Percentiles rank a stretch among this genome's conserved stretches.
phyloP scores from a whole-genome alignment of 129 eudicot species.

The Centella asiatica region DNA sequence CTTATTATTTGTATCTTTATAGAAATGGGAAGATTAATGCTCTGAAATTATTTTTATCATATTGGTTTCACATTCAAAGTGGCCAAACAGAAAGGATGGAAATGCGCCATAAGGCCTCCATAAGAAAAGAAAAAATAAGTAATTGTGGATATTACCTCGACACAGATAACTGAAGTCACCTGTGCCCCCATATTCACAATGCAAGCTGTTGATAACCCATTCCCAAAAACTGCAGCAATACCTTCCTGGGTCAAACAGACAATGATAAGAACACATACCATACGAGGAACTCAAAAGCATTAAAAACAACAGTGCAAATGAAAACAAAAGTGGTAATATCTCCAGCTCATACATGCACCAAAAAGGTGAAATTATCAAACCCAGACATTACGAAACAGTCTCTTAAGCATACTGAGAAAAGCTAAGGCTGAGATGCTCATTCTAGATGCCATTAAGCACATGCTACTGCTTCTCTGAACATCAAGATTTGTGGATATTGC shows the following conservation, averaged over 20 bases:
- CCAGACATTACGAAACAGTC: no score
- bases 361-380: not conserved
- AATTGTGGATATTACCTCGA: slow-evolving; percentile 48
- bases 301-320: not conserved
- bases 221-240: slow-evolving; percentile 95
- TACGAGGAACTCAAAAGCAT: not conserved
- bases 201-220: slow-evolving; percentile 95
- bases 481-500: no score
- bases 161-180: slow-evolving; percentile 75
- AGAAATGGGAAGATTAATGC: not conserved
- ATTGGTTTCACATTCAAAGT: not conserved
- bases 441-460: no score
- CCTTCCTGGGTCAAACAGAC: slow-evolving; percentile 58
- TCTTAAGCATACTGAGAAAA: no score
- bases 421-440: no score
- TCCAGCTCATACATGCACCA: no score
- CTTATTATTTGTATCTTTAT: not conserved
- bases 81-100: not conserved
- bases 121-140: not conserved
- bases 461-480: no score
- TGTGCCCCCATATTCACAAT: slow-evolving; percentile 89
- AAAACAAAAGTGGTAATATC: not conserved
- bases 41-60: not conserved
- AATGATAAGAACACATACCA: not conserved
- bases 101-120: not conserved